Evolutionary conservation across 768 basidiomycete species (phyloP).

Genomic region (Agrocybe praecox): DNA sequence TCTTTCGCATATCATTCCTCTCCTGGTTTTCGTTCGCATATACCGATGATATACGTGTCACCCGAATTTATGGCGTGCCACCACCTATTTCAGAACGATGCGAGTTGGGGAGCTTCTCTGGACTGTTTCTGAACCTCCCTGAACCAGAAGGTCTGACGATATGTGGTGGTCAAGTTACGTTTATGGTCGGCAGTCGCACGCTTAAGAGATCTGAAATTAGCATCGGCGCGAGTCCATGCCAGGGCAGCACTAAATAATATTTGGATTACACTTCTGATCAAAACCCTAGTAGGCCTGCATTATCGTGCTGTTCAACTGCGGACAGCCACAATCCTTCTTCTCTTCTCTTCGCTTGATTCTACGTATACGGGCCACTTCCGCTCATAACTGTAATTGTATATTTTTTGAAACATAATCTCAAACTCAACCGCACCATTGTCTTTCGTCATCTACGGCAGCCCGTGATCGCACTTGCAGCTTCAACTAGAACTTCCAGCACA

Average conservation of each 20-base stretch:
- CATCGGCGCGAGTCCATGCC: too few relatives aligned
- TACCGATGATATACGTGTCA: neutral
- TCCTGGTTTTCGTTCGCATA: neutral
- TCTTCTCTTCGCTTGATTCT: neutral
- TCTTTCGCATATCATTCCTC: slow-evolving; percentile 11
- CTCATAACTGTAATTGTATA: neutral
- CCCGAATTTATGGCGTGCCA: too few relatives aligned
- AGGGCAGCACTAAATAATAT: neutral
- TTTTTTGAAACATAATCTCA: neutral
- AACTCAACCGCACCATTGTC: neutral
- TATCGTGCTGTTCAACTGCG: neutral
- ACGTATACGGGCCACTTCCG: neutral
- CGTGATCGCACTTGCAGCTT: neutral
- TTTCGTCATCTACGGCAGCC: neutral
- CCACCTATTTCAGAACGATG: too few relatives aligned
- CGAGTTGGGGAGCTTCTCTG: neutral
- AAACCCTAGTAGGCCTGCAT: too few relatives aligned
- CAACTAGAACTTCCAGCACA: neutral
- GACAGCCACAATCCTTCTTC: neutral
- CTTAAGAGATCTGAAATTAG: neutral
- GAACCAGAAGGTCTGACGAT: neutral
- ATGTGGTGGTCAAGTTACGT: neutral
- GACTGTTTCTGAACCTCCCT: neutral
- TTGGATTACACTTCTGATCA: neutral
- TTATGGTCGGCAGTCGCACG: neutral